Evolutionary conservation across 352 stramenopile genomes (phyloP).

Genomic region (Sclerospora graminicola): DNA sequence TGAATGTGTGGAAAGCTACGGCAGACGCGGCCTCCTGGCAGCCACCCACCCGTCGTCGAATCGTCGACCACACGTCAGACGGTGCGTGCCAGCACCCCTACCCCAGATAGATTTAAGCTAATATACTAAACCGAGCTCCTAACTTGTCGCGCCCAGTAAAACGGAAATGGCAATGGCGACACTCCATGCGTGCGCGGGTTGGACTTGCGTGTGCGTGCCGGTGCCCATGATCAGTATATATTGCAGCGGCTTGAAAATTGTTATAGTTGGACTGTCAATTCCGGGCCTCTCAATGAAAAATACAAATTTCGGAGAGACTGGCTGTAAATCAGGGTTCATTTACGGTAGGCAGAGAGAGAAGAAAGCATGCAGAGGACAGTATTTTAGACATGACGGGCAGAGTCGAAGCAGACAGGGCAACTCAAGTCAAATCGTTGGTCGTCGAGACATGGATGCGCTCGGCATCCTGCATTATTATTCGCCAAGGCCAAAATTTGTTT

Average conservation of each 20-base stretch:
- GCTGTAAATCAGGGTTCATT: constrained; percentile 6
- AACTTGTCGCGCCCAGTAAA: constrained; percentile 5
- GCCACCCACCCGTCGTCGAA: constrained; percentile 17
- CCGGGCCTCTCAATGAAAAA: not conserved
- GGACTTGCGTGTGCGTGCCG: not conserved
- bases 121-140: constrained; percentile 4
- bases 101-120: constrained; percentile 20
- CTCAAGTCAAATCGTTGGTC: constrained; percentile 10
- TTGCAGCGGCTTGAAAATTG: too few species aligned
- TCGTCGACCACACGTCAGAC: constrained; percentile 24
- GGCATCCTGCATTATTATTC: constrained; percentile 12
- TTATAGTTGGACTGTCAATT: too few species aligned
- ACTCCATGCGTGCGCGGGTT: constrained; percentile 14
- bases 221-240: not conserved
- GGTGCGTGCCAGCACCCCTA: constrained; percentile 12
- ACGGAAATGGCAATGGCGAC: constrained; percentile 13
- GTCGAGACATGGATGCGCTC: constrained; percentile 17
- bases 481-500: constrained; percentile 1
- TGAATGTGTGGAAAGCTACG: constrained; percentile 4
- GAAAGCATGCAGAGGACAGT: constrained; percentile 6
- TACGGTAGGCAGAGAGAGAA: not conserved
- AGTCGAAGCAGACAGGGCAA: constrained; percentile 9
- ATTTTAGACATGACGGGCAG: not conserved
- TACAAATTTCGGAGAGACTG: not conserved
- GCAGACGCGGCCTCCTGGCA: constrained; percentile 3